These are phyloP conservation scores for Neolentinus lepideus DNA, from an alignment of 1,284 basidiomycete species.

Conservation along the genomic window DNA sequence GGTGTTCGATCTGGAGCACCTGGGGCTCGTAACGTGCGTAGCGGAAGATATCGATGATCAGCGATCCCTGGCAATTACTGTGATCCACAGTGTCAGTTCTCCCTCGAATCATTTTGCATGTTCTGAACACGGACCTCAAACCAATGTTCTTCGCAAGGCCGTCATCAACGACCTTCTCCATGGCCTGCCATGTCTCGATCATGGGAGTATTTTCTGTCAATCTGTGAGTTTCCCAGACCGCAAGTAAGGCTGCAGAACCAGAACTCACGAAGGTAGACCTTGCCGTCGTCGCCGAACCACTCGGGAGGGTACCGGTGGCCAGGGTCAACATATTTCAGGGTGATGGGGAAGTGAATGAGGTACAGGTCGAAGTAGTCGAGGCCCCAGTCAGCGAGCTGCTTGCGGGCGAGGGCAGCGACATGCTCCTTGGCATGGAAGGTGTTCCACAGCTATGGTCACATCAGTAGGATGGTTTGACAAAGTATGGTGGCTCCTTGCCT, in stretches of 20 bases:
- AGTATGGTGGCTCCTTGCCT: conserved; percentile 26
- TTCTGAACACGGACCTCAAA: conserved; percentile 34
- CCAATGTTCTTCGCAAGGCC: conserved; percentile 73
- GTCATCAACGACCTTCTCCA: conserved; percentile 69
- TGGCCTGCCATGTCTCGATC: conserved; percentile 68
- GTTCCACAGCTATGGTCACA: conserved; percentile 61
- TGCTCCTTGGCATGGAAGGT: conserved; percentile 70
- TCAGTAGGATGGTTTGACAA: not conserved
- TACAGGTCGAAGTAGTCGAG: conserved; percentile 75
- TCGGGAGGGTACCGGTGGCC: conserved; percentile 71
- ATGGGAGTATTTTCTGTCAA: conserved; percentile 54
- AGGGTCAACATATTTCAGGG: conserved; percentile 72
- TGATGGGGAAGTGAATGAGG: conserved; percentile 75
- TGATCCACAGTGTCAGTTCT: not conserved
- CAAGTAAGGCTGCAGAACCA: conserved; percentile 14
- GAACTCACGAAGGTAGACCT: conserved; percentile 46
- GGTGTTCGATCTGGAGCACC: conserved; percentile 72
- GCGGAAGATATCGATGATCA: conserved; percentile 59
- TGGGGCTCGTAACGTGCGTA: conserved; percentile 68
- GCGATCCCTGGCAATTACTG: conserved; percentile 59
- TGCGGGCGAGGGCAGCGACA: conserved; percentile 46
- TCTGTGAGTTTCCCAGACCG: not conserved
- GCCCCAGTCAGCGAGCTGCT: conserved; percentile 71
- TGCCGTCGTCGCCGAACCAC: conserved; percentile 65
- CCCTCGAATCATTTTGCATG: not conserved